A percentile compares a stretch with the other conserved stretches of the same genome.
Evolutionary conservation across 2,329 filamentous ascomycete species (phyloP).

Genomic region (Pseudocercospora macadamiae): DNA sequence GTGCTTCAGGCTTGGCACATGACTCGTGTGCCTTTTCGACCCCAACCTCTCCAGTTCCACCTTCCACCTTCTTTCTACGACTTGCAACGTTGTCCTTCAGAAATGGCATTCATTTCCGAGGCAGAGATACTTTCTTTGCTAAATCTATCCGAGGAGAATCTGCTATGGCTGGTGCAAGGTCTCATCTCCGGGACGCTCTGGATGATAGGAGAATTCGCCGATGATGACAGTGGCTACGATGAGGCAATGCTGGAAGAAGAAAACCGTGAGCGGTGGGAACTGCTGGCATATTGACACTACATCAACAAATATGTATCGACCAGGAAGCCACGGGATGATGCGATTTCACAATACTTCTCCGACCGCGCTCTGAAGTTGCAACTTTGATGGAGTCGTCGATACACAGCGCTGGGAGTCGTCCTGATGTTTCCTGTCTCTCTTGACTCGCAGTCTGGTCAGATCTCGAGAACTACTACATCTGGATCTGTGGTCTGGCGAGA

Average conservation of each 20-base stretch:
- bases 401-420: no score
- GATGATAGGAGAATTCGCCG: slow-evolving; percentile 21
- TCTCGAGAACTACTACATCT: no score
- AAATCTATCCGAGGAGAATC: slow-evolving; percentile 9
- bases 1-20: no score
- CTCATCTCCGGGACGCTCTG: slow-evolving; percentile 21
- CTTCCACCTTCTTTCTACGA: no score
- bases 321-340: no score
- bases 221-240: slow-evolving; percentile 7
- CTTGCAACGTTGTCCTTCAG: not conserved
- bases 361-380: no score
- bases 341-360: not conserved
- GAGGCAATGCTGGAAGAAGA: slow-evolving; percentile 13
- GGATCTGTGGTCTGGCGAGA: no score
- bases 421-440: no score
- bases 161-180: slow-evolving; percentile 20
- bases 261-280: not conserved
- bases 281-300: not conserved
- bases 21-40: no score
- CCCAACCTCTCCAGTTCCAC: no score
- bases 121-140: slow-evolving; percentile 17
- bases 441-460: no score
- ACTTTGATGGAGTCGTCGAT: no score
- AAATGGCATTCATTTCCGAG: slow-evolving; percentile 12
- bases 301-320: not conserved